Evolutionary conservation across 306 rosid genomes (phyloP).

Genomic region (Myrica gale): DNA sequence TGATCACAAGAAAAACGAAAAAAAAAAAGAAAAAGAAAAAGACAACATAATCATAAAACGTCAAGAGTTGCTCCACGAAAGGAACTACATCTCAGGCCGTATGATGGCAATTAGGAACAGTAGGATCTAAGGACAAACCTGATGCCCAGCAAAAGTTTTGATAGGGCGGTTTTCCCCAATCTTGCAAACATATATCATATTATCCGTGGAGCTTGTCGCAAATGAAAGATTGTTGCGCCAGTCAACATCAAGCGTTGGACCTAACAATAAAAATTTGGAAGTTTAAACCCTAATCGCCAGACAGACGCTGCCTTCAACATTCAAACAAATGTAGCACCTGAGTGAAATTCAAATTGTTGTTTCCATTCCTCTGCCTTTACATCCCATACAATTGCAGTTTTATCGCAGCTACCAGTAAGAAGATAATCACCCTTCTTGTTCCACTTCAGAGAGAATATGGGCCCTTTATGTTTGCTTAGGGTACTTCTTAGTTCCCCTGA

Average conservation of each 20-base stretch:
- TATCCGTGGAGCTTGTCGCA: conserved; percentile 87
- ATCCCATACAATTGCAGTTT: conserved; percentile 97
- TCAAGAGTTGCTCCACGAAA: no score
- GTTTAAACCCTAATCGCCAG: conserved; percentile 25
- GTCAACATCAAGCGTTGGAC: conserved; percentile 94
- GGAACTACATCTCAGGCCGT: not conserved
- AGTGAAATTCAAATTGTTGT: conserved; percentile 90
- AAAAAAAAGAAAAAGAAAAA: no score
- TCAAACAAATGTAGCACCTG: conserved; percentile 47
- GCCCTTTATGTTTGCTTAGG: conserved; percentile 82
- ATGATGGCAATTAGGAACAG: not conserved
- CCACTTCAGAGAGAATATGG: conserved; percentile 93
- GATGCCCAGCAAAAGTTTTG: conserved; percentile 83
- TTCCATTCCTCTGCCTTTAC: conserved; percentile 81
- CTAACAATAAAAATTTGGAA: conserved; percentile 36
- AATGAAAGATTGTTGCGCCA: conserved; percentile 92
- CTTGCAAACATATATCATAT: conserved; percentile 87
- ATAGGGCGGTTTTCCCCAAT: conserved; percentile 77
- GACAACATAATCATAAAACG: no score
- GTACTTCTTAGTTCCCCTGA: conserved; percentile 84
- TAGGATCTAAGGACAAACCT: conserved; percentile 47
- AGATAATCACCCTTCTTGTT: conserved; percentile 92
- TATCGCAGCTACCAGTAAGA: conserved; percentile 92
- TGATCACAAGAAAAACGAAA: no score
- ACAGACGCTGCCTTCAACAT: not conserved